Evolutionary conservation across 2,329 filamentous ascomycete genomes (phyloP).

Genomic region (Neofusicoccum cordaticola): DNA sequence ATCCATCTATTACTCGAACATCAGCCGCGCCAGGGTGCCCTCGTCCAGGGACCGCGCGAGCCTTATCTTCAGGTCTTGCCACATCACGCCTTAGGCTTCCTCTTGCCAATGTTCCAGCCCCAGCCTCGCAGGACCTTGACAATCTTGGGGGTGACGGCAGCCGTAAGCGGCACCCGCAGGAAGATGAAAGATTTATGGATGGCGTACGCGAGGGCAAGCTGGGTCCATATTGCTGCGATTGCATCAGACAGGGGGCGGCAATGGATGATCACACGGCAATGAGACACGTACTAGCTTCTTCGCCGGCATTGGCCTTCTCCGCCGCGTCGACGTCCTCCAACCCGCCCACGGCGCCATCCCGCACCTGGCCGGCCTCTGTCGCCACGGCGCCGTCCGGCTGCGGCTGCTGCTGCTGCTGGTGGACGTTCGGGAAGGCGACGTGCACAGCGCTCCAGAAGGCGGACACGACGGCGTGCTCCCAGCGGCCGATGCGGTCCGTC

Average conservation of each 20-base stretch:
- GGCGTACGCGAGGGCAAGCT: slow-evolving; percentile 89
- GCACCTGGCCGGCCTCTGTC: slow-evolving; percentile 39
- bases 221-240: slow-evolving; percentile 67
- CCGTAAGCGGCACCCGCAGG: slow-evolving; percentile 86
- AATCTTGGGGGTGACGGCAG: slow-evolving; percentile 88
- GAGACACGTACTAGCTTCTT: slow-evolving; percentile 65
- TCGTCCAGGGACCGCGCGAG: neutral
- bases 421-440: slow-evolving; percentile 51
- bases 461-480: slow-evolving; percentile 66
- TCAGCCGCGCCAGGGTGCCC: neutral
- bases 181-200: slow-evolving; percentile 99
- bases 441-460: slow-evolving; percentile 59
- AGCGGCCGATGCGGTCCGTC: slow-evolving; percentile 77
- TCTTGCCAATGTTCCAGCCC: slow-evolving; percentile 94
- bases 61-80: neutral
- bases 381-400: slow-evolving; percentile 39
- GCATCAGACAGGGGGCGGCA: neutral
- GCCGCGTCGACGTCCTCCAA: slow-evolving; percentile 51
- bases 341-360: slow-evolving; percentile 29
- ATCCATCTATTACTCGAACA: neutral
- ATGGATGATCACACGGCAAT: neutral
- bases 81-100: slow-evolving; percentile 42
- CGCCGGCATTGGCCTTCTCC: slow-evolving; percentile 61
- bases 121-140: slow-evolving; percentile 81
- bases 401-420: slow-evolving; percentile 51